Evolutionary conservation across 2,329 filamentous ascomycete species (phyloP), one percentile per base, ranked within the genome.

Genomic region (Paramyrothecium roridum): DNA sequence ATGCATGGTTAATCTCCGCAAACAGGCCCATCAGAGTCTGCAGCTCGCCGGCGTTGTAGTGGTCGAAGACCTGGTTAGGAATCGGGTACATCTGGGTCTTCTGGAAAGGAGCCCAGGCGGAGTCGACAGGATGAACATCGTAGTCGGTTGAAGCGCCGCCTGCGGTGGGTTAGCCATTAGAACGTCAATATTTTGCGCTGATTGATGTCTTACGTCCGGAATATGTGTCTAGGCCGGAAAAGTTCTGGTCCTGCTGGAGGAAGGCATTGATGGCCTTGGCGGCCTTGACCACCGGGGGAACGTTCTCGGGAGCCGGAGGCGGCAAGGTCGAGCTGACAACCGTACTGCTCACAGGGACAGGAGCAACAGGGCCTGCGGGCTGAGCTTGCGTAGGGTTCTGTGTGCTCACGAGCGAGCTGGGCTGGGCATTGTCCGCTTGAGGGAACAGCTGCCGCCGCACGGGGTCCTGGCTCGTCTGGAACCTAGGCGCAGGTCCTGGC

Each of bases 21-120:
- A 99, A 98, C 34, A 99, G 79, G 11, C 96, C 96, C 89, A 99
- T 96, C 66, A 86, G 84, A n/a, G 93, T 96, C 56, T 89, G 88
- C 22, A 97, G 86, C 68, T 96, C 87, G 56, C 90, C 89, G 52
- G 85, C 81, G 64, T 99, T 96, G 71, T 96, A 93, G 69, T 96
- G 92, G 64, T 96, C 89, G 67, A 98, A 93, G 52, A 99, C 89
- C 65, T 86, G 85, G 63, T 97, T 92, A 50, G 95, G 95, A 53
- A 99, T 93, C 63, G 90, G 87, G 74, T 96, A 93, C 73, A 88
- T 90, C 64, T 90, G 88, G 26, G 88, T 84, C 73, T 89, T 91
- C 69, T 96, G 89, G 69, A 97, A 99, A 1, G 95, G 95, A 46
- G 89, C 86, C 89, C 92, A 95, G 58, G 92, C 82, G 13, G 80